A percentile compares a stretch with the other conserved stretches of the same genome.
phyloP scores from a whole-genome alignment of 805 yeast species.

The Blastobotrys terrestris region DNA sequence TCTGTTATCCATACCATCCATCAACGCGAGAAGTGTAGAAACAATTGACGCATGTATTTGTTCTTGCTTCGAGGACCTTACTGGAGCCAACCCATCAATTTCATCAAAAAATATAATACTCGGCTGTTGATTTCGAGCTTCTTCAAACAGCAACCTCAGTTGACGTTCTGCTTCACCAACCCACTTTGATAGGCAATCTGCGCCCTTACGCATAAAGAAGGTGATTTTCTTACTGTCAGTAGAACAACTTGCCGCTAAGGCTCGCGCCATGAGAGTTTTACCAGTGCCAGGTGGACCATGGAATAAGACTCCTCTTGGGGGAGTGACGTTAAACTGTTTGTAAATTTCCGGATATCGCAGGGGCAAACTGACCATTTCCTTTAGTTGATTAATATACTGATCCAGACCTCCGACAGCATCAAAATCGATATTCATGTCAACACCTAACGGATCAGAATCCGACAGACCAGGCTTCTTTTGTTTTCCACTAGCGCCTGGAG shows the following conservation, averaged over 20 bases:
- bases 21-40: conserved; percentile 85
- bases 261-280: conserved; percentile 96
- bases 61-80: conserved; percentile 93
- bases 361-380: conserved; percentile 95
- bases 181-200: conserved; percentile 96
- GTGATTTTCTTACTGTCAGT: conserved; percentile 81
- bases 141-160: conserved; percentile 82
- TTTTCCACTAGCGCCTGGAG: conserved; percentile 11
- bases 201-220: conserved; percentile 97
- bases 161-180: conserved; percentile 99
- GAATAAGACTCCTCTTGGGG: conserved; percentile 94
- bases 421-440: conserved; percentile 79
- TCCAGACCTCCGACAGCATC: conserved; percentile 87
- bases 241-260: conserved; percentile 91
- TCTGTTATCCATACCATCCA: conserved; percentile 99
- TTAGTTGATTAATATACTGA: conserved; percentile 81
- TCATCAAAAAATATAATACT: conserved; percentile 95
- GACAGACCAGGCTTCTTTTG: conserved; percentile 41
- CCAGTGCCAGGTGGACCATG: conserved; percentile 99
- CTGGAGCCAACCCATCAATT: conserved; percentile 97
- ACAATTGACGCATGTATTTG: conserved; percentile 98
- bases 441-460: conserved; percentile 90
- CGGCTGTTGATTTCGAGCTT: conserved; percentile 94
- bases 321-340: conserved; percentile 82
- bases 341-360: conserved; percentile 89